Evolutionary conservation across 2,329 filamentous ascomycete species (phyloP).

Genomic region (Aureobasidium uvarum): DNA sequence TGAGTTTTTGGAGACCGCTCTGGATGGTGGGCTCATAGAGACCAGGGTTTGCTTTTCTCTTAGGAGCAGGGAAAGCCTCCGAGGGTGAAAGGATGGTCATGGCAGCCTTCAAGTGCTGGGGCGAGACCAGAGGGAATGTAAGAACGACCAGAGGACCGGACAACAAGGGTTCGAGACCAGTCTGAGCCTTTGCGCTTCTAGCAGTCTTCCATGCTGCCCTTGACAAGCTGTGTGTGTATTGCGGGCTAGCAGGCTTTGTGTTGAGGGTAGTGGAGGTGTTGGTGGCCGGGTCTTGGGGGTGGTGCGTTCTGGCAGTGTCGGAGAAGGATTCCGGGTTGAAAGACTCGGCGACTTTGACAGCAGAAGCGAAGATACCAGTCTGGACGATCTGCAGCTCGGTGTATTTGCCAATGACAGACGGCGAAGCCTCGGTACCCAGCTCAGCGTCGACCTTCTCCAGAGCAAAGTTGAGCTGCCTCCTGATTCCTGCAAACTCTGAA

Average conservation of each 20-base stretch:
- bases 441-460: slow-evolving; percentile 64
- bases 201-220: slow-evolving; percentile 53
- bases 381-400: slow-evolving; percentile 77
- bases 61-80: slow-evolving; percentile 72
- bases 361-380: slow-evolving; percentile 83
- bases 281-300: slow-evolving; percentile 38
- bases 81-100: slow-evolving; percentile 74
- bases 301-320: slow-evolving; percentile 29
- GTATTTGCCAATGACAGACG: slow-evolving; percentile 44
- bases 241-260: slow-evolving; percentile 49
- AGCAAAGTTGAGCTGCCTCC: slow-evolving; percentile 64
- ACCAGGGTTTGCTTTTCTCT: slow-evolving; percentile 69
- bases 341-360: slow-evolving; percentile 82
- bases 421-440: slow-evolving; percentile 60
- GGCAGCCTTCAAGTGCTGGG: slow-evolving; percentile 77
- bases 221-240: slow-evolving; percentile 60
- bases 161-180: slow-evolving; percentile 71
- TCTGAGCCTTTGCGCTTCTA: slow-evolving; percentile 50
- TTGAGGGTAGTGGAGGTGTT: slow-evolving; percentile 39
- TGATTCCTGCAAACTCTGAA: slow-evolving; percentile 69
- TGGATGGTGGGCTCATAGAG: slow-evolving; percentile 81
- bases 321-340: slow-evolving; percentile 48
- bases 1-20: slow-evolving; percentile 77
- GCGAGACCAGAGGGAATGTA: slow-evolving; percentile 77
- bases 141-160: slow-evolving; percentile 78